Conservation (phyloP, 805 yeast species). For the Vanderwaltozyma polyspora region DNA sequence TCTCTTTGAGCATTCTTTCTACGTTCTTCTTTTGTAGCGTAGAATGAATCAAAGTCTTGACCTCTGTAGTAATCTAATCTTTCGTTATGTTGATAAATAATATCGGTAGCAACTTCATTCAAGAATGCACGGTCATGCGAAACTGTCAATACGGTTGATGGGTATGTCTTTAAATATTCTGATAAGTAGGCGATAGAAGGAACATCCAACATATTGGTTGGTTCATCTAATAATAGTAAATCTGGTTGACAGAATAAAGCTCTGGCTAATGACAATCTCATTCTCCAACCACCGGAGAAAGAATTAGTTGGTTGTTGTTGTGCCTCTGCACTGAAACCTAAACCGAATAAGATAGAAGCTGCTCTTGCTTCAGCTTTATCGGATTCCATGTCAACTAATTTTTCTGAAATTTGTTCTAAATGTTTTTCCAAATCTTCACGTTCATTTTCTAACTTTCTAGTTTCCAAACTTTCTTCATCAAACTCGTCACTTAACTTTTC, state of each 20-base stretch:
- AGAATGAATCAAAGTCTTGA: constrained; percentile 85
- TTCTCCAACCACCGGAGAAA: constrained; percentile 99
- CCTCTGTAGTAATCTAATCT: constrained; percentile 93
- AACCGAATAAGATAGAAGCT: constrained; percentile 81
- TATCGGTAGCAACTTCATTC: constrained; percentile 97
- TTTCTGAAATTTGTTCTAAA: constrained; percentile 68
- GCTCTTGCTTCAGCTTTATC: constrained; percentile 98
- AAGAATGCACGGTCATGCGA: constrained; percentile 96
- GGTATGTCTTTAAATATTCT: constrained; percentile 77
- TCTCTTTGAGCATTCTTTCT: constrained; percentile 86
- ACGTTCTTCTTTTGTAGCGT: constrained; percentile 90
- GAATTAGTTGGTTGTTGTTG: constrained; percentile 77
- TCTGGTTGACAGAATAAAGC: constrained; percentile 97
- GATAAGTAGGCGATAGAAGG: constrained; percentile 94
- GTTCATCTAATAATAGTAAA: constrained; percentile 87
- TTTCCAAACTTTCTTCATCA: constrained; percentile 65
- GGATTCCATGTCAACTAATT: constrained; percentile 84
- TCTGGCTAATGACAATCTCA: constrained; percentile 96
- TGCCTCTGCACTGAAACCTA: constrained; percentile 85
- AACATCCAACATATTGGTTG: constrained; percentile 99
- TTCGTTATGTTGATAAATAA: constrained; percentile 95
- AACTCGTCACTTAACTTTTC: constrained; percentile 59
- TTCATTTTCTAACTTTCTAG: constrained; percentile 75
- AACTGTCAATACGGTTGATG: constrained; percentile 87
- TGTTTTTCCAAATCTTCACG: constrained; percentile 74